Conservation (phyloP, 73 alveolate genomes). For the Paramecium caudatum region DNA sequence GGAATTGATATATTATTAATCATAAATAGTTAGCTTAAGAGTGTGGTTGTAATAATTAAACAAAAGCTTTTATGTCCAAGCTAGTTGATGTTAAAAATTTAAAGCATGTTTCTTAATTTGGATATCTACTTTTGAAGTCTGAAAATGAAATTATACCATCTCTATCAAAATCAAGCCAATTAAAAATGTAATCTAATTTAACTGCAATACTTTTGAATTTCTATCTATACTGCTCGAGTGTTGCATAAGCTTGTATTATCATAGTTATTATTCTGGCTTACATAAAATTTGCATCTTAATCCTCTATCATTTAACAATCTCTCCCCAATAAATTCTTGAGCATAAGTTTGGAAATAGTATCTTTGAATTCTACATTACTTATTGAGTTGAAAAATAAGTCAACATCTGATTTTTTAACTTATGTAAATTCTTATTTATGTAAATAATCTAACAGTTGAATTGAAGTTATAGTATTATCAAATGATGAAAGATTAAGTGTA, state of each 20-base stretch:
- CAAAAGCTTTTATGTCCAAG: background rate
- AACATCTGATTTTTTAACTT: background rate
- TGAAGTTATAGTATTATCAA: background rate
- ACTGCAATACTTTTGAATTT: background rate
- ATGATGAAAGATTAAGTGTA: background rate
- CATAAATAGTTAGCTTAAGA: background rate
- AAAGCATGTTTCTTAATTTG: background rate
- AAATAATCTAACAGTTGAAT: slow-evolving; percentile 14
- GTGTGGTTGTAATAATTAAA: background rate
- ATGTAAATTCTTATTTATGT: background rate
- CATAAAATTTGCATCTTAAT: background rate
- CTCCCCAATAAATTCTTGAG: slow-evolving; percentile 1
- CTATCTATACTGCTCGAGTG: background rate
- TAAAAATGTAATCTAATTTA: background rate
- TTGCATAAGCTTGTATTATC: background rate
- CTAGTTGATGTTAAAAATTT: background rate
- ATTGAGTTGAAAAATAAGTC: slow-evolving; percentile 38
- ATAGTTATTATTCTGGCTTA: slow-evolving; percentile 6
- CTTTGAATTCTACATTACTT: background rate
- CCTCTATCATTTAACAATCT: background rate
- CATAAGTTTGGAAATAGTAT: background rate
- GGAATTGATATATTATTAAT: background rate
- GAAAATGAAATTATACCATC: background rate
- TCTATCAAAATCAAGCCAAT: slow-evolving; percentile 56
- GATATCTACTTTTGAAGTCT: slow-evolving; percentile 18